These are phyloP conservation scores for Lachnellula subtilissima DNA, from an alignment of 2,329 filamentous ascomycete genomes.

Conservation along the genomic window DNA sequence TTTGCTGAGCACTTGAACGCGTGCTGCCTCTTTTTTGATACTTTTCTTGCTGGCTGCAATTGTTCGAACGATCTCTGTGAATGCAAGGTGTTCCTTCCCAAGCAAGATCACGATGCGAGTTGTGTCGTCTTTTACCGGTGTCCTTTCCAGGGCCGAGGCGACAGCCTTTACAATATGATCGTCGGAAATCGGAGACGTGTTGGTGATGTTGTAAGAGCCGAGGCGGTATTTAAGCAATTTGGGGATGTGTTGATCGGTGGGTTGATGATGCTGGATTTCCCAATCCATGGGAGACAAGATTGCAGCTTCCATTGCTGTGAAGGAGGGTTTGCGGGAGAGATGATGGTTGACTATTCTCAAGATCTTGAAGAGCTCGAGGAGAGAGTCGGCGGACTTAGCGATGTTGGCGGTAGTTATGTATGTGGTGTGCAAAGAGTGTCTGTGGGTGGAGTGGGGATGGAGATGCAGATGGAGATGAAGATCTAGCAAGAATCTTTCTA, in stretches of 20 bases:
- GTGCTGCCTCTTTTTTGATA: not conserved
- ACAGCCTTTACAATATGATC: conserved; percentile 60
- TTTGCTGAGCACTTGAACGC: not conserved
- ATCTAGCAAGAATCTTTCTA: no score
- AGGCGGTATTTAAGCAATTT: not conserved
- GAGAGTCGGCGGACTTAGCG: no score
- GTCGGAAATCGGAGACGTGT: conserved; percentile 45
- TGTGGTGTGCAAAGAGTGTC: no score
- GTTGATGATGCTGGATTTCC: not conserved
- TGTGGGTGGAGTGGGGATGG: not conserved
- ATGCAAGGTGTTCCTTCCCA: conserved; percentile 74
- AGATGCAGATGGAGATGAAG: not conserved
- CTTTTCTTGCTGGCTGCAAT: conserved; percentile 36
- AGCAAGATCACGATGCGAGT: conserved; percentile 66
- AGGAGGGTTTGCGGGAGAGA: not conserved
- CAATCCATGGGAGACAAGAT: not conserved
- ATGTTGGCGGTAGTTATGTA: no score
- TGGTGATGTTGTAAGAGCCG: not conserved
- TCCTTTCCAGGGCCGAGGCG: conserved; percentile 46
- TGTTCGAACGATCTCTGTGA: conserved; percentile 59
- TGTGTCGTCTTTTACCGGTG: conserved; percentile 42
- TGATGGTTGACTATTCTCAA: no score
- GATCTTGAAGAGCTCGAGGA: no score
- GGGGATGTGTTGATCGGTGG: not conserved
- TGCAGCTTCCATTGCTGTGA: not conserved